Evolutionary conservation across 2,329 filamentous ascomycete genomes (phyloP), one percentile per base, ranked within the genome.

Genomic region (Pseudogymnoascus sp.): DNA sequence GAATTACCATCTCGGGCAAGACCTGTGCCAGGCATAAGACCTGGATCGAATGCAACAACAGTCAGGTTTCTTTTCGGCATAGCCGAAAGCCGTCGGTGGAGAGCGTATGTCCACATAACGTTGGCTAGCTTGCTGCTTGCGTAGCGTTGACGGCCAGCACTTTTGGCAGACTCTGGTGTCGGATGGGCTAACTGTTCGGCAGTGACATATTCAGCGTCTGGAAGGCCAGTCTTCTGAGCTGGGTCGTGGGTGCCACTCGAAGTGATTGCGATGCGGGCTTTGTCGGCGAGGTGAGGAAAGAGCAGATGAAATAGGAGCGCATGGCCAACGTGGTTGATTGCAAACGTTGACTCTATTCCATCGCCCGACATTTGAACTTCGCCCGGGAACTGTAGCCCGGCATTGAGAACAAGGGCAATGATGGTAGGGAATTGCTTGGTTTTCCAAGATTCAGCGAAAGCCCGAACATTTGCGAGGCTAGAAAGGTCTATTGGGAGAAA

Each of bases 301-400:
- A 84, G 73, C 3, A 82, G 75, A 62, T 78, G 77, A 68, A 81
- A 79, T 0, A 84, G 75, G 1, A 82, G 70, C 12, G 79, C 77
- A 66, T 84, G 79, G 4, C 81, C 81, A 44, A 82, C 74, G 65
- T 83, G 79, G 63, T 76, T 79, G 66, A 81, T 73, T 4, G 73
- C 79, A 66, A 84, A 84, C 5, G 77, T 79, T 34, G 69, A 67
- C 67, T 84, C 81, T 42, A 82, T 69, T 6, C 78, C 77, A 18
- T 82, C 77, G 0, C 61, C 64, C 0, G 76, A 78, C 59, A 75
- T 73, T 0, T 67, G 28, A 1, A 79, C 60, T 0, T 65, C 65
- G 0, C 68, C 68, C 0, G 77, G 76, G 59, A 80, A 77, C 65
- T 83, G 79, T 0, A 81, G 64, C 0, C 72, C 80, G 1, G 80